phyloP scores from a whole-genome alignment of 306 rosid genomes.

The Prunus fruticosa region DNA sequence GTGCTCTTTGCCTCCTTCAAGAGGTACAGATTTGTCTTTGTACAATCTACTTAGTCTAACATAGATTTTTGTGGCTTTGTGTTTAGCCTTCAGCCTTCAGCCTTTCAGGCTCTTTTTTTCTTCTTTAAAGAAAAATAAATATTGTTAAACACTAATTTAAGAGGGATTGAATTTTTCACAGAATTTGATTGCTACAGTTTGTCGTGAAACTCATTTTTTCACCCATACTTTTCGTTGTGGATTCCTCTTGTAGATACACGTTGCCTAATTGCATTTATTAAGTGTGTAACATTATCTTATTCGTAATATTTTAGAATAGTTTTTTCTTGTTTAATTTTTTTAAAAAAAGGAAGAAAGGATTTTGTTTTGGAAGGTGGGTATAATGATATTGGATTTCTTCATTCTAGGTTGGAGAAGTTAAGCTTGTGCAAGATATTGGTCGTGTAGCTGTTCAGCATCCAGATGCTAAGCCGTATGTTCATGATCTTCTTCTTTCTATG shows the following conservation, averaged over 20 bases:
- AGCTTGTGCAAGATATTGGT: slow-evolving; percentile 75
- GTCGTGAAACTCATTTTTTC: slow-evolving; percentile 3
- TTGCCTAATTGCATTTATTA: not conserved
- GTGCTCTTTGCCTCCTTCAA: slow-evolving; percentile 93
- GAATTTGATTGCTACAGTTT: not conserved
- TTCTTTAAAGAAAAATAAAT: not conserved
- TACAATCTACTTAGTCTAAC: slow-evolving; percentile 1
- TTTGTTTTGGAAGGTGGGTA: slow-evolving; percentile 9
- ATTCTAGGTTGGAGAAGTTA: slow-evolving; percentile 82
- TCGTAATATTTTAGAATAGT: not conserved
- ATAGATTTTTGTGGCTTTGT: not conserved
- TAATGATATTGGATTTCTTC: slow-evolving; percentile 16
- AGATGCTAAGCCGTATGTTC: slow-evolving; percentile 73
- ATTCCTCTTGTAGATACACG: not conserved
- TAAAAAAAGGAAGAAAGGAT: not conserved
- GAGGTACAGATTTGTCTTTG: slow-evolving; percentile 49
- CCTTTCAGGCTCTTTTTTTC: not conserved
- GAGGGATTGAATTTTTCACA: slow-evolving; percentile 3
- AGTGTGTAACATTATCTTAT: not conserved
- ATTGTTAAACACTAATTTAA: not conserved
- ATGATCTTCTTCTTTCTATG: slow-evolving; percentile 91
- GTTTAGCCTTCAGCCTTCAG: not conserved
- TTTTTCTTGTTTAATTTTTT: not conserved
- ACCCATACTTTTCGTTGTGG: slow-evolving; percentile 6
- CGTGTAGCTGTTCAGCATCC: slow-evolving; percentile 60